Evolutionary conservation across 1,139 yeast species (phyloP).

Genomic region (Diutina mesorugosa): DNA sequence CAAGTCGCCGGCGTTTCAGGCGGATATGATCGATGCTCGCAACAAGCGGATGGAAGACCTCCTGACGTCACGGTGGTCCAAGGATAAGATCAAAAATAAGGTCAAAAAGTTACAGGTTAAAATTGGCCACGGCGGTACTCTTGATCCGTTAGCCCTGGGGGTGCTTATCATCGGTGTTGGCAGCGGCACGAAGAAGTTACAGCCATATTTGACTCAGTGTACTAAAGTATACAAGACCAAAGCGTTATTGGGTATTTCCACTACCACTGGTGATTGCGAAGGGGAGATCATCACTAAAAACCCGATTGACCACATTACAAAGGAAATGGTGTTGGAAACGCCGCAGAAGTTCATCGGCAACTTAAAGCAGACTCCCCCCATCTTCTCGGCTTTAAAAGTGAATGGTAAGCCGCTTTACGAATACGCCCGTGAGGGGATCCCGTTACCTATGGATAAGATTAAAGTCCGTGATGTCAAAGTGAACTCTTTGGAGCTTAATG

Average conservation of each 20-base stretch:
- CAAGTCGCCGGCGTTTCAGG: constrained; percentile 43
- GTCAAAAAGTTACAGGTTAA: constrained; percentile 50
- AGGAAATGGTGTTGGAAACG: constrained; percentile 35
- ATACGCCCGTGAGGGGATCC: constrained; percentile 81
- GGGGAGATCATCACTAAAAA: constrained; percentile 63
- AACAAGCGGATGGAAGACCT: constrained; percentile 19
- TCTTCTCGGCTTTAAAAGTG: constrained; percentile 87
- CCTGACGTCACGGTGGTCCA: constrained; percentile 35
- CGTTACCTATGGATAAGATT: constrained; percentile 63
- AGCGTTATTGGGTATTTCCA: constrained; percentile 79
- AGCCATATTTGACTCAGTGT: constrained; percentile 58
- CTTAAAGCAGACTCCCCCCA: constrained; percentile 85
- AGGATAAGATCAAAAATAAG: constrained; percentile 30
- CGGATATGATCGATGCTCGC: constrained; percentile 33
- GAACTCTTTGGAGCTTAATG: constrained; percentile 33
- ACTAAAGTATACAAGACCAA: constrained; percentile 70
- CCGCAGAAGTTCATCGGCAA: constrained; percentile 62
- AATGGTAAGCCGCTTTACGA: constrained; percentile 91
- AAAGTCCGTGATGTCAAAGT: constrained; percentile 64
- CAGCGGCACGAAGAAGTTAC: constrained; percentile 71
- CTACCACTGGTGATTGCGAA: constrained; percentile 90
- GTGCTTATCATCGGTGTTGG: constrained; percentile 88
- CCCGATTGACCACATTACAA: constrained; percentile 44
- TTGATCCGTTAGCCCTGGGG: constrained; percentile 93
- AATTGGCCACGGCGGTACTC: constrained; percentile 97